Evolutionary conservation across 768 basidiomycete genomes (phyloP).

Genomic region (Boletus fagicola): DNA sequence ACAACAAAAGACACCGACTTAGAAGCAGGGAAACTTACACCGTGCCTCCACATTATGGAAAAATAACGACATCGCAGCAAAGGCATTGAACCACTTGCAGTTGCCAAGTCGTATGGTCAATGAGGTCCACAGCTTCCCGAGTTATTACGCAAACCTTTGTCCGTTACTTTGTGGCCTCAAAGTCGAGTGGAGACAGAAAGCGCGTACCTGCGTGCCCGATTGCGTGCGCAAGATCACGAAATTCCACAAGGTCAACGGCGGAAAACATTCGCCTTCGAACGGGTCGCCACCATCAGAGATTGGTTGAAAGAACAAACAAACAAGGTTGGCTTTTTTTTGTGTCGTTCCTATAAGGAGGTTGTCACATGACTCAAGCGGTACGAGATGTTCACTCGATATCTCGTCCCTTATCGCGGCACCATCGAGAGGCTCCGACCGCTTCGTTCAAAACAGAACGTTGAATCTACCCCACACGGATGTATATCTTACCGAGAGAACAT

Average conservation of each 20-base stretch:
- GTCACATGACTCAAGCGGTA: slow-evolving; percentile 11
- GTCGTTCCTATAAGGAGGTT: slow-evolving; percentile 1
- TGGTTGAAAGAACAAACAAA: slow-evolving; percentile 2
- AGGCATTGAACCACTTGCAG: background rate
- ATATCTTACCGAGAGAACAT: slow-evolving; percentile 70
- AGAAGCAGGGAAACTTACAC: background rate
- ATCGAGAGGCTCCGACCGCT: background rate
- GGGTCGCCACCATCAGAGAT: slow-evolving; percentile 3
- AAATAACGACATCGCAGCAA: slow-evolving; percentile 20
- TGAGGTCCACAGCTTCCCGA: background rate
- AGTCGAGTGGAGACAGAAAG: slow-evolving; percentile 11
- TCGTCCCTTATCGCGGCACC: slow-evolving; percentile 10
- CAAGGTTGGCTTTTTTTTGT: background rate
- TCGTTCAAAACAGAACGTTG: background rate
- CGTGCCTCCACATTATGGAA: slow-evolving; percentile 9
- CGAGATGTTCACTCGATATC: background rate
- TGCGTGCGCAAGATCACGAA: background rate
- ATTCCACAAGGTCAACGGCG: background rate
- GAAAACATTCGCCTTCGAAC: background rate
- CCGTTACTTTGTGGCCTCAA: slow-evolving; percentile 8
- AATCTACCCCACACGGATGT: slow-evolving; percentile 43
- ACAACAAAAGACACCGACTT: background rate
- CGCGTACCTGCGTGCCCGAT: too few species aligned
- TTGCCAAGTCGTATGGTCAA: background rate
- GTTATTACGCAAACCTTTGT: background rate